Evolutionary conservation across 345 rosid genomes (phyloP), one percentile per base, ranked within the genome.

Genomic region (Pistacia atlantica): DNA sequence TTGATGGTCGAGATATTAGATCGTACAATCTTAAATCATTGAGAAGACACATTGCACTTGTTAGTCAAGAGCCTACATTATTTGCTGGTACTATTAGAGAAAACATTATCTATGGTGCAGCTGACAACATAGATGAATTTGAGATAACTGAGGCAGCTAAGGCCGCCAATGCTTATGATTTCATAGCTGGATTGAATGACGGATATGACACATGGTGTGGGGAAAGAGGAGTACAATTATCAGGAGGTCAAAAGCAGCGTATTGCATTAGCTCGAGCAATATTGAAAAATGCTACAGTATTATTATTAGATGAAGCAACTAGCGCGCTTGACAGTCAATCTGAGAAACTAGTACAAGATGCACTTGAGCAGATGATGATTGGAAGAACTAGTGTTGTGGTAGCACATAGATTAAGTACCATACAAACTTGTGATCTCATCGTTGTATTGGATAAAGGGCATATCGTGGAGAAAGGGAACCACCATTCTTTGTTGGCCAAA

Each of bases 221-320:
- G 13, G 90, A 90, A 42, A 84, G 80, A 62, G 94, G 97, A 49
- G 72, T 86, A 45, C 97, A 88, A 25, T 78, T 92, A 5, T 92
- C 94, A 0, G 93, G 94, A 10, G 97, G 97, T 0, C 97, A 92
- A 51, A 90, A 90, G 81, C 94, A 90, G 33, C 80, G 94, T 1
- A 87, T 92, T 7, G 97, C 94, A 0, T 89, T 90, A 0, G 94
- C 93, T 4, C 70, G 94, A 3, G 93, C 97, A 4, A 79, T 90
- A 20, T 37, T 92, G 57, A 88, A 78, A 63, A 87, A 84, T 45
- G 93, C 93, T 0, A 68, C 88, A 3, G 57, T 89, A 25, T 65
- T 92, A 74, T 75, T 92, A 0, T 72, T 90, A 3, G 97, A 92
- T 25, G 93, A 92, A 77, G 94, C 94, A 0, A 92, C 97, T 0